Evolutionary conservation across 139 green algal species (phyloP), one percentile per base, ranked within the genome.

Genomic region (Chlorella sorokiniana): DNA sequence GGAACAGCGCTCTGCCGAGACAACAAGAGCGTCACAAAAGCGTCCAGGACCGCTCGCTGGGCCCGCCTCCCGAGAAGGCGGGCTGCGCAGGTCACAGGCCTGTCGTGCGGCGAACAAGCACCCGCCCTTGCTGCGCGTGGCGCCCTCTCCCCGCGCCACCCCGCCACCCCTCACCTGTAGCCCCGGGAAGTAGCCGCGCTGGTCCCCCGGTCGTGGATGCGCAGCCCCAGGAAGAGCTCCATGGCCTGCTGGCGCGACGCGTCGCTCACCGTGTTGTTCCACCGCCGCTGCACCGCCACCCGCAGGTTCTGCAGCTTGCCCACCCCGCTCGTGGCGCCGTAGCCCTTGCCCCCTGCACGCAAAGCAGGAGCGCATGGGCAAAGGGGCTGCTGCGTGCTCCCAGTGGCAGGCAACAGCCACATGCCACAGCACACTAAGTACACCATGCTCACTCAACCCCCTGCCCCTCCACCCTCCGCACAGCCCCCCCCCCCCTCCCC

Each of bases 221-320:
- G 73, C 79, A 95, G 82, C 44, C 94, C 94, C 69, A 98, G 88
- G 61, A 98, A 98, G 38, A 96, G 85, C 86, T 98, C 93, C 52
- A 95, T 83, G 27, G 84, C 82, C 80, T 85, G 79, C 63, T 91
- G 88, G 31, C 88, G 83, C 6, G 70, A 48, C 10, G 64, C 76
- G 69, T 91, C 88, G 62, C 67, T 85, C 27, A 95, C 81, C 23
- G 93, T 89, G 73, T 95, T 95, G 81, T 92, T 89, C 88, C 92
- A 96, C 29, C 92, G 84, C 29, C 92, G 83, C 84, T 95, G 92
- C 69, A 95, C 79, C 29, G 84, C 89, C 74, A 95, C 90, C 3
- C 86, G 83, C 71, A 95, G 79, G 84, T 95, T 95, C 72, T 90
- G 80, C 67, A 92, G 85, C 59, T 86, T 85, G 73, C 89, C 87